These are phyloP conservation scores for Orbilia brochopaga DNA, from an alignment of 2,329 filamentous ascomycete species.

Conservation along the genomic window DNA sequence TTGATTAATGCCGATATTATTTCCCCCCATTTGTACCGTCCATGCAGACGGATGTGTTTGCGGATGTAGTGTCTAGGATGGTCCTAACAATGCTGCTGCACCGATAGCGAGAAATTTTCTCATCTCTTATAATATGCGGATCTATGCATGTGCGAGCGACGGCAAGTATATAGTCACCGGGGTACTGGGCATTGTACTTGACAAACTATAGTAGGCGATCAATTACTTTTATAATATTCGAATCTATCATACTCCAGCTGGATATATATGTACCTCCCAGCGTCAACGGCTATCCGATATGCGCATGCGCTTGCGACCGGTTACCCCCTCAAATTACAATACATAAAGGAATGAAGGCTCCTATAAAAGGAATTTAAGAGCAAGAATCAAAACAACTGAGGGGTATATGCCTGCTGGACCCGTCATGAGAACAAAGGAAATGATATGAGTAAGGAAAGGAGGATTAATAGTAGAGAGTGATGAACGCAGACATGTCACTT, in stretches of 20 bases:
- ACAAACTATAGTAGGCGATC: too few species aligned
- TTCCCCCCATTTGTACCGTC: too few species aligned
- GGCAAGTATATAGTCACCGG: too few species aligned
- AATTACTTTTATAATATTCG: neutral
- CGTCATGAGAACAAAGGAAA: constrained; percentile 1
- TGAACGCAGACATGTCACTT: neutral
- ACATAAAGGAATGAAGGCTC: neutral
- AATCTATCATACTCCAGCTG: neutral
- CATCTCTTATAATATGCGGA: neutral
- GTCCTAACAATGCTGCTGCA: too few species aligned
- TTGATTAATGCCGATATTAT: too few species aligned
- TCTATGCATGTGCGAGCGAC: too few species aligned
- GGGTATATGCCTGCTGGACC: constrained; percentile 6
- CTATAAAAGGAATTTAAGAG: neutral
- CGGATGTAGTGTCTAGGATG: too few species aligned
- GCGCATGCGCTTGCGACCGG: neutral
- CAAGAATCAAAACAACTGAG: neutral
- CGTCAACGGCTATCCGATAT: neutral
- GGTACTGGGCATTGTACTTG: too few species aligned
- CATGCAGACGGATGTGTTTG: too few species aligned
- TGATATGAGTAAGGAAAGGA: neutral
- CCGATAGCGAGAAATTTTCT: too few species aligned
- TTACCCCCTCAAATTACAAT: neutral
- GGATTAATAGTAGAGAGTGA: neutral
- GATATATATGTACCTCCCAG: neutral